Evolutionary conservation across 805 yeast species (phyloP).

Genomic region (Debaryomyces castellii): DNA sequence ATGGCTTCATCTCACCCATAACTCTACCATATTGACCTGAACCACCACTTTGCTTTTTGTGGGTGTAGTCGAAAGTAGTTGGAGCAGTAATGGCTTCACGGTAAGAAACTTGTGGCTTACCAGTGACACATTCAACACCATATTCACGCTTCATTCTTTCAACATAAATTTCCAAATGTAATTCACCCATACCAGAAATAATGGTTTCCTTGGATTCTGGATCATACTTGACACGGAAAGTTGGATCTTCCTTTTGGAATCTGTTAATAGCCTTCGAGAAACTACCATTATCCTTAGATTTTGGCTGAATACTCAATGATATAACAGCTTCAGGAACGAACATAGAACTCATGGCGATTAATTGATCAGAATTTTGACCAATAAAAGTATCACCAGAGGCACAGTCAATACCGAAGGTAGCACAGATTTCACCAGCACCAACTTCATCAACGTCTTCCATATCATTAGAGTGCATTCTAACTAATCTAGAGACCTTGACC

Average conservation of each 20-base stretch:
- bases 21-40: constrained; percentile 99
- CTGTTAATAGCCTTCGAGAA: constrained; percentile 96
- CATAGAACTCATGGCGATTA: constrained; percentile 95
- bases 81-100: constrained; percentile 83
- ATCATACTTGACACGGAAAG: constrained; percentile 91
- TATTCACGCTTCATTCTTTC: constrained; percentile 98
- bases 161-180: constrained; percentile 94
- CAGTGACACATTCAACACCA: constrained; percentile 91
- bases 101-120: constrained; percentile 97
- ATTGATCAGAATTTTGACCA: constrained; percentile 61
- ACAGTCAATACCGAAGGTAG: constrained; percentile 98
- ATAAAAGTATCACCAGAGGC: constrained; percentile 98
- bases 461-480: constrained; percentile 97
- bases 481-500: constrained; percentile 89
- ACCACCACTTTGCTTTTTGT: constrained; percentile 98
- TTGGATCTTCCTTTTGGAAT: constrained; percentile 98
- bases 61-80: constrained; percentile 85
- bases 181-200: constrained; percentile 97
- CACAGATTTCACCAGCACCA: constrained; percentile 98
- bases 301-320: constrained; percentile 86
- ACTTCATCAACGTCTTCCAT: constrained; percentile 97
- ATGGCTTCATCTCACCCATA: constrained; percentile 73
- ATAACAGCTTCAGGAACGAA: constrained; percentile 98
- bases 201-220: constrained; percentile 90
- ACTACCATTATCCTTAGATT: constrained; percentile 78